Evolutionary conservation across 805 yeast species (phyloP).

Genomic region (Starmerella lactis-condensi): DNA sequence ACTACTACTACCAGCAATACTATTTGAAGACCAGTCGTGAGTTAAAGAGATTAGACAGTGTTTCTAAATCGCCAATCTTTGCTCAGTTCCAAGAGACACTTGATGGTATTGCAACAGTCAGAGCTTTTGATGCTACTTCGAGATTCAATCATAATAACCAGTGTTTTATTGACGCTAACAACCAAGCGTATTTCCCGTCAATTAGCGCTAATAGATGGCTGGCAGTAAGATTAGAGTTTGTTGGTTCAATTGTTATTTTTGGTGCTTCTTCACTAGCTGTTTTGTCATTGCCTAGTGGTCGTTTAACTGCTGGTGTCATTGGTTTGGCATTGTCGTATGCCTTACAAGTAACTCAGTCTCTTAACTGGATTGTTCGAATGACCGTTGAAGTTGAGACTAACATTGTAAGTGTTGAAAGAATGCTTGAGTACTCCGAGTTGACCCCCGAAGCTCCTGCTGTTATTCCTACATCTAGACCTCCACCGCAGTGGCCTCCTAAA

Average conservation of each 20-base stretch:
- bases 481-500: conserved; percentile 48
- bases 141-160: conserved; percentile 43
- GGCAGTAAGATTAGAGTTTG: conserved; percentile 78
- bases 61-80: conserved; percentile 57
- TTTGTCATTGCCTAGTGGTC: conserved; percentile 45
- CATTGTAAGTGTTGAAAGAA: conserved; percentile 90
- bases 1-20: conserved; percentile 50
- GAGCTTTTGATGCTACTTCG: conserved; percentile 51
- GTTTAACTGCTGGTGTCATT: conserved; percentile 70
- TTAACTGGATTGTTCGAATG: conserved; percentile 97
- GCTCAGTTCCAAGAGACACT: conserved; percentile 71
- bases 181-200: conserved; percentile 84
- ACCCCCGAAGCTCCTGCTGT: conserved; percentile 69
- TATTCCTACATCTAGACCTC: conserved; percentile 48
- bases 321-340: conserved; percentile 92
- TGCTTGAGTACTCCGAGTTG: conserved; percentile 67
- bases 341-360: conserved; percentile 74
- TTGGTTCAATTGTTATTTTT: conserved; percentile 76
- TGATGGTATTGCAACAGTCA: conserved; percentile 56
- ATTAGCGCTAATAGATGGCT: conserved; percentile 93
- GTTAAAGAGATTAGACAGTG: conserved; percentile 51
- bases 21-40: conserved; percentile 60
- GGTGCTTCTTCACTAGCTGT: conserved; percentile 74
- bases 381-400: conserved; percentile 96
- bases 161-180: conserved; percentile 53